A percentile compares a stretch with the other conserved stretches of the same genome.
Conservation (phyloP, 2,329 filamentous ascomycete genomes). For the Aspergillus amoenus region DNA sequence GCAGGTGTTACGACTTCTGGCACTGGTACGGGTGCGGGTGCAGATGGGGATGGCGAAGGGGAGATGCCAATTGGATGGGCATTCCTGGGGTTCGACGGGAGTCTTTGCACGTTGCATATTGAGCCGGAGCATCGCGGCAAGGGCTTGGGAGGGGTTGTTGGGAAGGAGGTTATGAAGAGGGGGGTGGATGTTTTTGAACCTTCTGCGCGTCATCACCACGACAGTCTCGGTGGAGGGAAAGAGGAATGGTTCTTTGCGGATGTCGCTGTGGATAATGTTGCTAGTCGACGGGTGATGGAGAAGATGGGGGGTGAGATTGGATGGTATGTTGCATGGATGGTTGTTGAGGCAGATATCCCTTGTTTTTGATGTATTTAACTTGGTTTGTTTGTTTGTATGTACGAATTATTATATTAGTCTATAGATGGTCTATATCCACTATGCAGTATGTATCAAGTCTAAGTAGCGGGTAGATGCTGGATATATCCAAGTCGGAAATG, state of each 20-base stretch:
- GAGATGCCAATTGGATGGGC: conserved; percentile 5
- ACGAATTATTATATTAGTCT: too few relatives aligned
- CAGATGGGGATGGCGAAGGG: background rate
- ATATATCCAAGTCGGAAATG: background rate
- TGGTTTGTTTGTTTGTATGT: too few relatives aligned
- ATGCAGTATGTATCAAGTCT: background rate
- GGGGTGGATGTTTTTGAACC: background rate
- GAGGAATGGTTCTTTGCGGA: conserved; percentile 8
- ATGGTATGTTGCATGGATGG: conserved; percentile 40
- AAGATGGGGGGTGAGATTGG: conserved; percentile 40
- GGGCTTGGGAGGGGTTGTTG: conserved; percentile 1
- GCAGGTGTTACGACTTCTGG: too few relatives aligned
- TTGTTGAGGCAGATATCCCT: conserved; percentile 31
- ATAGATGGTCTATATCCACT: background rate
- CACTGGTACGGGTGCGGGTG: background rate
- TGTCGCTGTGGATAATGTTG: conserved; percentile 6
- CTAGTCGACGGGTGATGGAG: conserved; percentile 42
- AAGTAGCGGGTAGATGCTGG: background rate
- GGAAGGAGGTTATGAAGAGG: conserved; percentile 6
- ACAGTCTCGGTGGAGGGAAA: too few relatives aligned
- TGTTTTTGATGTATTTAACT: too few relatives aligned
- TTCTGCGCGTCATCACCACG: background rate
- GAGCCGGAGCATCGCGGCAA: conserved; percentile 10
- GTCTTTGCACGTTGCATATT: background rate
- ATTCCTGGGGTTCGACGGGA: conserved; percentile 2